phyloP scores from a whole-genome alignment of 2,329 filamentous ascomycete species.

The Aschersonia sp. region DNA sequence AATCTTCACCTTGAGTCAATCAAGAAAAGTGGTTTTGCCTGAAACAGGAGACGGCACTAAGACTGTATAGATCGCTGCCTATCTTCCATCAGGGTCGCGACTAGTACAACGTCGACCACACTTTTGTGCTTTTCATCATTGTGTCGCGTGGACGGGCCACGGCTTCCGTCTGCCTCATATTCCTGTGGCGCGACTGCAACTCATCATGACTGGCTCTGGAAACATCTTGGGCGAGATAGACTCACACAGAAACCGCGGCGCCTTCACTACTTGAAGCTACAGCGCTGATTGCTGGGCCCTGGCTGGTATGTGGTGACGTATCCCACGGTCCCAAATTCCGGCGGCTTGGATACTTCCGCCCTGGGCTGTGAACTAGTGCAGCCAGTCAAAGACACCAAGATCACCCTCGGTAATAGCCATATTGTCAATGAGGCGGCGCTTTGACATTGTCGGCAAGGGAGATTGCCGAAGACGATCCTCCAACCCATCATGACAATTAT shows the following conservation, averaged over 20 bases:
- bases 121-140: too few relatives aligned
- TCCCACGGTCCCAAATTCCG: background rate
- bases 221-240: background rate
- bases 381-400: background rate
- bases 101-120: too few relatives aligned
- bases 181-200: background rate
- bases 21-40: too few relatives aligned
- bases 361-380: too few relatives aligned
- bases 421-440: background rate
- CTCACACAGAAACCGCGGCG: background rate
- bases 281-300: background rate
- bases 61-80: too few relatives aligned
- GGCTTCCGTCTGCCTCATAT: background rate
- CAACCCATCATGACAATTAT: too few relatives aligned
- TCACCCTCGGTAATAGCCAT: background rate
- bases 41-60: too few relatives aligned
- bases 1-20: too few relatives aligned
- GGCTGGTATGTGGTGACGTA: background rate
- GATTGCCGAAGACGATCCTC: background rate
- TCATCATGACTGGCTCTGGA: background rate
- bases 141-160: too few relatives aligned
- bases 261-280: background rate
- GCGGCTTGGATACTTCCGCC: background rate
- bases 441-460: background rate
- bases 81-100: too few relatives aligned